Evolutionary conservation across 176 grass and related monocot species (phyloP), one percentile per base, ranked within the genome.

Genomic region (Oryza glumipatula): DNA sequence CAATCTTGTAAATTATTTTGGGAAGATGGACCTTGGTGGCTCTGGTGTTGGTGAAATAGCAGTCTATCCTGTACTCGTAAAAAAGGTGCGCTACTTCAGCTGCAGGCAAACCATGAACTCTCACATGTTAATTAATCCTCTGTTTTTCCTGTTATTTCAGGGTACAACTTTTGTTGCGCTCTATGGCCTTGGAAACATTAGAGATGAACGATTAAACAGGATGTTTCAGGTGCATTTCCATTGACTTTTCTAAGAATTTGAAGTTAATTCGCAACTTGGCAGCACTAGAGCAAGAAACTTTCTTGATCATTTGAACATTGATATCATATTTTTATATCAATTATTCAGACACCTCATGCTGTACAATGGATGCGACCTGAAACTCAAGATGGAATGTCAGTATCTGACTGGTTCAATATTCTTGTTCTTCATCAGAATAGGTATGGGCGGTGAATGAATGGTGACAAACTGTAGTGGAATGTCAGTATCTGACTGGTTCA

Each of bases 1-100:
- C 84, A 99, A 99, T 94, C 86, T 99, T 86, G 91, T 96, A 54
- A 99, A 99, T 82, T 99, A 99, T 88, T 99, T 99, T 71, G 96
- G 96, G 54, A 96, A 99, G 84, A 92, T 99, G 93, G 91, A 91
- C 45, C 91, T 99, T 52, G 96, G 89, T 49, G 88, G 88, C 41
- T 98, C 96, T 88, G 93, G 96, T 23, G 88, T 98, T 87, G 90
- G 96, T 52, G 86, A 96, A 83, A 92, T 99, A 83, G 73, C 86
- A 76, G 78, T 99, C 63, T 83, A 89, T 91, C 93, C 93, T 82
- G 88, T 96, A 82, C 94, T 99, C 0, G 77, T 99, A 47, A 96
- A 84, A 92, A 96, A 99, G 91, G 96, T 96, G 43, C 14, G 21
- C 21, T 39, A 74, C 48, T 77, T 79, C 1, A 16, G 46, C 32